These are phyloP conservation scores for Albizia julibrissin DNA, from an alignment of 306 rosid genomes.

Conservation along the genomic window DNA sequence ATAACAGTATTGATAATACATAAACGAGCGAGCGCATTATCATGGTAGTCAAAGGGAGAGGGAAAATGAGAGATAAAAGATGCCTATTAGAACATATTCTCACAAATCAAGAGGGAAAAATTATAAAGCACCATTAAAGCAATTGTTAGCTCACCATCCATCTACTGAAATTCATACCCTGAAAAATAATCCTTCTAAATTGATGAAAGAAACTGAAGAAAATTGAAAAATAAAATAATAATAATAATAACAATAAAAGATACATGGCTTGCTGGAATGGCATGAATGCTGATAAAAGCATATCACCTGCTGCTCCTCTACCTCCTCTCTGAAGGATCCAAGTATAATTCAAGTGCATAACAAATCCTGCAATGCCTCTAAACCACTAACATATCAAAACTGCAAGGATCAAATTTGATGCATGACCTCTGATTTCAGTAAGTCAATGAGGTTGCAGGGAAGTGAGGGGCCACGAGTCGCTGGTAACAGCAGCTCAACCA, in stretches of 20 bases:
- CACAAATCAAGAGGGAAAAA: slow-evolving; percentile 14
- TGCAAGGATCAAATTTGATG: slow-evolving; percentile 14
- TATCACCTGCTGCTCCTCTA: slow-evolving; percentile 27
- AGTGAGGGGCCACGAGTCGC: neutral
- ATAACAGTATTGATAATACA: neutral
- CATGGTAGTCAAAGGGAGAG: no score
- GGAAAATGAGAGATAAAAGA: neutral
- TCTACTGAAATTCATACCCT: slow-evolving; percentile 43
- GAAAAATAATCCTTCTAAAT: slow-evolving; percentile 41
- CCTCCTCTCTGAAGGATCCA: slow-evolving; percentile 28
- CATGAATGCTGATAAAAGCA: neutral
- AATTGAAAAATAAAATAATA: neutral
- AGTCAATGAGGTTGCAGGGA: slow-evolving; percentile 16
- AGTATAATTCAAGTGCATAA: slow-evolving; percentile 26
- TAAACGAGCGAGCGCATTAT: neutral
- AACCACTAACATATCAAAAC: slow-evolving; percentile 24
- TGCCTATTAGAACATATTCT: neutral
- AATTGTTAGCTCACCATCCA: slow-evolving; percentile 36
- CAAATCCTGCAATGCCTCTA: slow-evolving; percentile 28
- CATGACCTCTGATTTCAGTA: slow-evolving; percentile 24
- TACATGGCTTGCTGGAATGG: slow-evolving; percentile 23
- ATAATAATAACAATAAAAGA: neutral
- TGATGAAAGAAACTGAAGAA: slow-evolving; percentile 13
- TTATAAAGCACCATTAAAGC: slow-evolving; percentile 34
- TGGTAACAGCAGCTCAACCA: slow-evolving; percentile 35